Evolutionary conservation across 768 basidiomycete genomes (phyloP).

Genomic region (Calocera cornea): DNA sequence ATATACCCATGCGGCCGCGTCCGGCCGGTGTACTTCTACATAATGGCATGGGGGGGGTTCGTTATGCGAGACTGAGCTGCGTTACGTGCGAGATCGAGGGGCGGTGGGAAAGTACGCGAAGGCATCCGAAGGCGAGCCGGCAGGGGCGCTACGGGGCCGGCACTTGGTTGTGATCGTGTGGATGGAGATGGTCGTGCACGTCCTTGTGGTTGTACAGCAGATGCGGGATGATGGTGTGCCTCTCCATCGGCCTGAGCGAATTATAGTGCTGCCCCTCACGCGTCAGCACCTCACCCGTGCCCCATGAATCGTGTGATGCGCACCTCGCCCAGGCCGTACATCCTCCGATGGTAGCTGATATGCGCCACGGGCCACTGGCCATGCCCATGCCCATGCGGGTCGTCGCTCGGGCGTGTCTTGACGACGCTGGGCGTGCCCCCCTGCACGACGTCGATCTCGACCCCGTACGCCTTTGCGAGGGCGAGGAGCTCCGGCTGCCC

Average conservation of each 20-base stretch:
- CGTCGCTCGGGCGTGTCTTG: slow-evolving; percentile 56
- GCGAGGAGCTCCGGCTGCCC: slow-evolving; percentile 96
- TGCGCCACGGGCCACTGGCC: slow-evolving; percentile 24
- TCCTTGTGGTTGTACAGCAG: background rate
- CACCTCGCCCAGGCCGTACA: slow-evolving; percentile 95
- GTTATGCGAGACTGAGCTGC: background rate
- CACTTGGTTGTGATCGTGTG: background rate
- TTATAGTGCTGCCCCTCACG: slow-evolving; percentile 60
- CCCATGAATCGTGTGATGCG: too few species aligned
- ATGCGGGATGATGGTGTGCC: background rate
- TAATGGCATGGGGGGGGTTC: background rate
- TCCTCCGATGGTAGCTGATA: slow-evolving; percentile 83
- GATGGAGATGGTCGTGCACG: background rate
- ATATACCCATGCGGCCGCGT: background rate
- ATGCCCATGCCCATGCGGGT: too few species aligned
- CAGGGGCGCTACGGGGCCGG: too few species aligned
- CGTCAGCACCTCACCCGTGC: slow-evolving; percentile 7
- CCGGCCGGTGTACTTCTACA: background rate
- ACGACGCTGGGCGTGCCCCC: slow-evolving; percentile 67
- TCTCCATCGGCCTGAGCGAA: slow-evolving; percentile 48
- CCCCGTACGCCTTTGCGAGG: slow-evolving; percentile 59
- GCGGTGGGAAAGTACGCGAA: too few species aligned
- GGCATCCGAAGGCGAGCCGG: too few species aligned
- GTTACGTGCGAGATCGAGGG: too few species aligned
- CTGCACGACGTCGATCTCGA: slow-evolving; percentile 88